These are phyloP conservation scores for Rhizophagus clarus DNA, from an alignment of 192 early-diverging fungal species.

Conservation along the genomic window DNA sequence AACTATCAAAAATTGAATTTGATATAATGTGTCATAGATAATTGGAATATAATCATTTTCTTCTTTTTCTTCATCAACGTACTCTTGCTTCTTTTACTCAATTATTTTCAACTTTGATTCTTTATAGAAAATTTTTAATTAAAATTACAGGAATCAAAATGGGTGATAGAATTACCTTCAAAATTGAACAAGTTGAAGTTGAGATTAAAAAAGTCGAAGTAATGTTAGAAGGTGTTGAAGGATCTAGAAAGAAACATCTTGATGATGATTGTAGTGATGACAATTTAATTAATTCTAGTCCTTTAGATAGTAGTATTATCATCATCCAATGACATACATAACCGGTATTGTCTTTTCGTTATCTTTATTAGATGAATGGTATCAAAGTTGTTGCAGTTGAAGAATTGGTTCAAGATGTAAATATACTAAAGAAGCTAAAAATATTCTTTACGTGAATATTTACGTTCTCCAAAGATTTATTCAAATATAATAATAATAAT, in stretches of 20 bases:
- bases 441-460: neutral
- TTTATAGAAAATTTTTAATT: slow-evolving; percentile 16
- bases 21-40: slow-evolving; percentile 22
- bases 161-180: slow-evolving; percentile 12
- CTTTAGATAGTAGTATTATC: neutral
- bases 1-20: neutral
- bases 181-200: slow-evolving; percentile 23
- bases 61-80: neutral
- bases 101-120: neutral
- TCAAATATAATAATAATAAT: neutral
- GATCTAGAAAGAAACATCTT: slow-evolving; percentile 10
- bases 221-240: slow-evolving; percentile 28
- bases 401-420: slow-evolving; percentile 6
- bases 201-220: slow-evolving; percentile 30
- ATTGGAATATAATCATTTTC: neutral
- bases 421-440: slow-evolving; percentile 15
- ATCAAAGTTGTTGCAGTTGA: slow-evolving; percentile 20
- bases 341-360: slow-evolving; percentile 28
- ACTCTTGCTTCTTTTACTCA: neutral
- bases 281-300: neutral
- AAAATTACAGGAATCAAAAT: slow-evolving; percentile 27
- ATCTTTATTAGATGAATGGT: slow-evolving; percentile 29
- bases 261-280: neutral
- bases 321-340: slow-evolving; percentile 7
- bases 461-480: slow-evolving; percentile 7